These are phyloP conservation scores for Syzygium syzygioides DNA, from an alignment of 441 rosid genomes.

Conservation along the genomic window DNA sequence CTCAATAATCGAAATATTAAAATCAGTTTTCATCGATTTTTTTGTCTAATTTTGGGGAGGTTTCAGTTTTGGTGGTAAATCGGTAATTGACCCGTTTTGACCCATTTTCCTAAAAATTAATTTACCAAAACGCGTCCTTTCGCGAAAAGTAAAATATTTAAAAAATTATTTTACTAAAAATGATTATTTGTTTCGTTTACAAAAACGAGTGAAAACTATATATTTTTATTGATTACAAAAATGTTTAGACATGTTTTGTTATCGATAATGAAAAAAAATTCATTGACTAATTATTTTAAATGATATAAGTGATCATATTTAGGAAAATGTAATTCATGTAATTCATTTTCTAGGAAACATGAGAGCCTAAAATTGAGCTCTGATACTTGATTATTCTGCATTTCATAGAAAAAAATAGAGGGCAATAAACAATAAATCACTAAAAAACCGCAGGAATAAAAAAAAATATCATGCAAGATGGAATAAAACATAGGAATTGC, in stretches of 20 bases:
- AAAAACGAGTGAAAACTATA: not conserved
- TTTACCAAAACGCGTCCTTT: not conserved
- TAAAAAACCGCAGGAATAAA: too few species aligned
- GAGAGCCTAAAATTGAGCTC: not conserved
- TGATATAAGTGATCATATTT: fast-evolving
- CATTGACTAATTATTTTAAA: not conserved
- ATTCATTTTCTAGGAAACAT: not conserved
- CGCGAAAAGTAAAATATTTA: not conserved
- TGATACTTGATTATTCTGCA: not conserved
- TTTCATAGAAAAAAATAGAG: not conserved
- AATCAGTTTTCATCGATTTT: not conserved
- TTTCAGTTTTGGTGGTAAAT: not conserved
- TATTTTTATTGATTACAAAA: not conserved
- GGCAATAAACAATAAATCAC: too few species aligned
- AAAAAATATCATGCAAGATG: not conserved
- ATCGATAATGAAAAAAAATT: not conserved
- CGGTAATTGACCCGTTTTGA: not conserved
- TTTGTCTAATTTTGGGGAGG: not conserved
- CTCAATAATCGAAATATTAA: not conserved
- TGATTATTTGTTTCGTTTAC: not conserved
- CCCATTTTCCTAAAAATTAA: not conserved
- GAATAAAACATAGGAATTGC: not conserved
- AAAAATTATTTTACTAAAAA: not conserved
- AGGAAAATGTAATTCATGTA: not conserved
- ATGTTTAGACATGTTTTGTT: not conserved